Base-by-base conservation (phyloP, 805 yeast genomes). In the Yamadazyma nakazawae region DNA sequence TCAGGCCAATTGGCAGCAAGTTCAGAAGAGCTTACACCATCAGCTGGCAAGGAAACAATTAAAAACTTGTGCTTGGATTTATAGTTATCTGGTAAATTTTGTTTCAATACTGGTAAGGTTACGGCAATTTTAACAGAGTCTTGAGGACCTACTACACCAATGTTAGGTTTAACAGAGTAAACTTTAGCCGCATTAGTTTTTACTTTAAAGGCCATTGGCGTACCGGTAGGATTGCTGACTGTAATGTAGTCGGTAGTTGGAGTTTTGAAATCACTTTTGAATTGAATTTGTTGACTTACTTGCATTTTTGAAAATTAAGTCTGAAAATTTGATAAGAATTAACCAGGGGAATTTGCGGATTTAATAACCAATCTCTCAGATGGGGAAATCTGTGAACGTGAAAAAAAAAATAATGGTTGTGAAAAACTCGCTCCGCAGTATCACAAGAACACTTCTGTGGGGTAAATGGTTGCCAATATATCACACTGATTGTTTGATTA, bases 141-240 rank as follows among this genome's bases (percentile, higher is more conserved):
- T 31, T 94, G 92, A 10, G 98, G 92, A 18, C 74, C 75, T 47
- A 94, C 75, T 21, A 84, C 66, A 10, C 94, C 80, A 49, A 96
- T 90, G 64, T 91, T 94, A 49, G 99, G 99, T 70, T 96, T 85
- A 43, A 92, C 98, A 65, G 96, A 88, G 75, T 91, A 85, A 66
- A 88, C 76, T 66, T 88, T 91, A 49, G 98, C 97, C 9, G 97
- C 97, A 11, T 98, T 92, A 38, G 99, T 92, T 72, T 92, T 94
- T 60, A 94, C 97, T 73, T 94, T 94, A 77, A 88, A 94, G 30
- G 96, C 97, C 58, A 80, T 67, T 37, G 84, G 75, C 21, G 81
- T 67, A 43, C 74, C 73, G 12, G 78, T 65, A 37, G 85, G 71
- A 56, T 82, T 84, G 65, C 73, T 64, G 52, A 83, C 74, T 37